Evolutionary conservation across 2,329 filamentous ascomycete genomes (phyloP).

Genomic region (Orbilia blumenaviensis): DNA sequence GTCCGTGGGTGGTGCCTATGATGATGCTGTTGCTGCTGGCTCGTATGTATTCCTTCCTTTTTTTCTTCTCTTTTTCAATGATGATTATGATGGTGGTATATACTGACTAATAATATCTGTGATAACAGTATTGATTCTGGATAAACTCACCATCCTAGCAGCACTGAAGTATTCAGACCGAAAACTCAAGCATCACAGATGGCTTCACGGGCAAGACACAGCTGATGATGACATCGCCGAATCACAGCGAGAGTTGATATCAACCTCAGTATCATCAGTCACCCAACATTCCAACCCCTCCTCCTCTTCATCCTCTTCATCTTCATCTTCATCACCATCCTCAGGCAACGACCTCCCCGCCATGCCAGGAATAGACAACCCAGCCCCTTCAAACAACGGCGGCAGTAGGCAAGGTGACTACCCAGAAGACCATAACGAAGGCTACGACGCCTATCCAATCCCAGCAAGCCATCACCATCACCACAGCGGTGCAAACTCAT

Average conservation of each 20-base stretch:
- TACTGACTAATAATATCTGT: neutral
- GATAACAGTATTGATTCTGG: constrained; percentile 36
- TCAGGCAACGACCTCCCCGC: constrained; percentile 26
- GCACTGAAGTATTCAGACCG: constrained; percentile 38
- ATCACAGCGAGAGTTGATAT: constrained; percentile 12
- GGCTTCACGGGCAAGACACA: constrained; percentile 21
- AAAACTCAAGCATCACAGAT: constrained; percentile 34
- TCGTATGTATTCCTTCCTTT: constrained; percentile 35
- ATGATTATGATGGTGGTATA: neutral
- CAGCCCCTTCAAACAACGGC: constrained; percentile 6
- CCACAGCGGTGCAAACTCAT: neutral
- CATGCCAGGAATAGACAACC: constrained; percentile 45
- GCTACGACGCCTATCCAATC: constrained; percentile 1
- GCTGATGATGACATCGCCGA: neutral
- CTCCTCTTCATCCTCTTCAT: constrained; percentile 16
- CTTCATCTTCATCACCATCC: too few relatives aligned
- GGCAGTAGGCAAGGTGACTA: neutral
- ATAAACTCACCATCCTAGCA: constrained; percentile 40
- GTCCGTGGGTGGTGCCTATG: constrained; percentile 59
- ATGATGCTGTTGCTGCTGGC: constrained; percentile 60
- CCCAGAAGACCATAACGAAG: neutral
- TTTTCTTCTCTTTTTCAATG: neutral
- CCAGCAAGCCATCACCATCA: neutral
- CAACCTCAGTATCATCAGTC: constrained; percentile 25
- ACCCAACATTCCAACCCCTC: constrained; percentile 7